These are phyloP conservation scores for Calycina herbarum DNA, from an alignment of 2,329 filamentous ascomycete species.

Conservation along the genomic window DNA sequence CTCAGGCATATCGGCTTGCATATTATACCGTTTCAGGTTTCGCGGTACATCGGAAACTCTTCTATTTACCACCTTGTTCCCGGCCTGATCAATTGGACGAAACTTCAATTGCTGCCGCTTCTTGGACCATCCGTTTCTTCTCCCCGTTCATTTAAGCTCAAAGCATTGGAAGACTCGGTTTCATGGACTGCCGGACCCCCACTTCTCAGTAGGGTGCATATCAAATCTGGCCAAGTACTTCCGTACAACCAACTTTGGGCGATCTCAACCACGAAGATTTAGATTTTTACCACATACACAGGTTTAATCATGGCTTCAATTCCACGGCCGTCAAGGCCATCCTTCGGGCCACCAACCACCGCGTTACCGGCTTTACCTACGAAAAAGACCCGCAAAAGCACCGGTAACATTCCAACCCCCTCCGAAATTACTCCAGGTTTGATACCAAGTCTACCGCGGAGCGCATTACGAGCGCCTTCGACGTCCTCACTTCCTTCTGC, in stretches of 20 bases:
- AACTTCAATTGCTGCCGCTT: slow-evolving; percentile 1
- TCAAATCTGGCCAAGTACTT: slow-evolving; percentile 9
- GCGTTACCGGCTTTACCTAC: slow-evolving; percentile 74
- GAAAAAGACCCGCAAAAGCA: slow-evolving; percentile 70
- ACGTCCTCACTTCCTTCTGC: slow-evolving; percentile 53
- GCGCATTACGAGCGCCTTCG: slow-evolving; percentile 60
- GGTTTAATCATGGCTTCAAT: slow-evolving; percentile 39
- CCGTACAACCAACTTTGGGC: slow-evolving; percentile 7
- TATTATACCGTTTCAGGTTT: slow-evolving; percentile 34
- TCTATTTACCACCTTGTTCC: slow-evolving; percentile 9
- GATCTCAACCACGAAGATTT: slow-evolving; percentile 21
- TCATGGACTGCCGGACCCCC: slow-evolving; percentile 30
- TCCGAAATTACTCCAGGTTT: slow-evolving; percentile 39
- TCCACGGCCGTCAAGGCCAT: slow-evolving; percentile 59
- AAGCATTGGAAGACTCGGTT: slow-evolving; percentile 22
- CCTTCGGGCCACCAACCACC: slow-evolving; percentile 68
- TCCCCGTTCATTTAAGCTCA: slow-evolving; percentile 22
- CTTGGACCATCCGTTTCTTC: slow-evolving; percentile 17
- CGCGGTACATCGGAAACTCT: slow-evolving; percentile 21
- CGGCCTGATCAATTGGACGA: slow-evolving; percentile 26
- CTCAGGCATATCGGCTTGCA: slow-evolving; percentile 33
- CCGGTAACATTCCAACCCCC: slow-evolving; percentile 57
- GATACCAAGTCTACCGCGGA: slow-evolving; percentile 50
- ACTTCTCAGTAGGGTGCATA: slow-evolving; percentile 23
- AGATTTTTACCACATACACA: slow-evolving; percentile 1